Percentiles rank a stretch among this genome's conserved stretches.
Evolutionary conservation across 169 alveolate genomes (phyloP).

Genomic region (Babesia divergens): DNA sequence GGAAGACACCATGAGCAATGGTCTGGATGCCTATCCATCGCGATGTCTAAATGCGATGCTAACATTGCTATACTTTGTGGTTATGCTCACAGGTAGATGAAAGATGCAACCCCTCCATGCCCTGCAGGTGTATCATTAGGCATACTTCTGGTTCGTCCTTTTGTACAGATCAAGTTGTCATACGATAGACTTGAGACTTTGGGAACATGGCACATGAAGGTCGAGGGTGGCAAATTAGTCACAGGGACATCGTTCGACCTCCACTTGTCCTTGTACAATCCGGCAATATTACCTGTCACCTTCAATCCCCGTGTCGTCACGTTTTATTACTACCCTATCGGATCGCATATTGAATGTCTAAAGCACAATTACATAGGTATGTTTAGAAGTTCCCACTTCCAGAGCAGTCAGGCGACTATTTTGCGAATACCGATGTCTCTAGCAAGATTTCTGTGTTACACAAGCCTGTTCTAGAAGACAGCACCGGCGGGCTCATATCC

Average conservation of each 20-base stretch:
- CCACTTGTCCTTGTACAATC: slow-evolving; percentile 44
- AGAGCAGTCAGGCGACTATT: neutral
- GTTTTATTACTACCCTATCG: slow-evolving; percentile 68
- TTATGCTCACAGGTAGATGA: slow-evolving; percentile 3
- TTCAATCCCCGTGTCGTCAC: slow-evolving; percentile 49
- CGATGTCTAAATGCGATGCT: neutral
- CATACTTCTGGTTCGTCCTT: slow-evolving; percentile 17
- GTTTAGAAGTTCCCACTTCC: neutral
- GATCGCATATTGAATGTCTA: slow-evolving; percentile 26
- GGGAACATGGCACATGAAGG: slow-evolving; percentile 51
- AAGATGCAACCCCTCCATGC: neutral
- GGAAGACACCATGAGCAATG: slow-evolving; percentile 1
- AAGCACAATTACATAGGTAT: neutral
- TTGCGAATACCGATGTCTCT: neutral
- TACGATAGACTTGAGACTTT: neutral
- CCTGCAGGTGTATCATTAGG: slow-evolving; percentile 30
- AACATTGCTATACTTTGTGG: slow-evolving; percentile 4
- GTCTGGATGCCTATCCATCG: neutral
- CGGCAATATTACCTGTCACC: slow-evolving; percentile 59
- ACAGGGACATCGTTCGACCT: slow-evolving; percentile 68
- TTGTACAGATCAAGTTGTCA: slow-evolving; percentile 12
- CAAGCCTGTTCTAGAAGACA: neutral
- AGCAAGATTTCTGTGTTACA: neutral
- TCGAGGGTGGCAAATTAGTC: slow-evolving; percentile 29
- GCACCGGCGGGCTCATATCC: slow-evolving; percentile 19